Evolutionary conservation across 371 early-diverging fungal species (phyloP).

Genomic region (Syncephalastrum sp.): DNA sequence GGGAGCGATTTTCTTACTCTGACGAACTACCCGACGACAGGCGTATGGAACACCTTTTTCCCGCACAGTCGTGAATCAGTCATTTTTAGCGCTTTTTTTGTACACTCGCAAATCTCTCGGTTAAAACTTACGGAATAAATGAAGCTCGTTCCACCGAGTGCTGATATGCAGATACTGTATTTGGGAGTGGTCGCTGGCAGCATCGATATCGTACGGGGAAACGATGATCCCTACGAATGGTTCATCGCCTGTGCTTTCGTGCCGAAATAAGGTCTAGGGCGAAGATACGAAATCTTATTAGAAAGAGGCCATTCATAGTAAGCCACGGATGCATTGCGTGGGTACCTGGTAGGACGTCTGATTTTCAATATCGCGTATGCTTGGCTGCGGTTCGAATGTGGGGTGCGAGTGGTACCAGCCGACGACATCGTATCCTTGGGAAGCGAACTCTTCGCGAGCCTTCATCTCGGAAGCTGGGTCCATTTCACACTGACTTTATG

Average conservation of each 20-base stretch:
- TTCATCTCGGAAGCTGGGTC: conserved; percentile 79
- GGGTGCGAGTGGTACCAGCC: conserved; percentile 95
- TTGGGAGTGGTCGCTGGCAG: conserved; percentile 50
- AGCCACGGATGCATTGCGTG: not conserved
- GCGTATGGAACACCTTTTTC: conserved; percentile 18
- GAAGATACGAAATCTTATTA: not conserved
- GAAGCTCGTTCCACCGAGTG: conserved; percentile 39
- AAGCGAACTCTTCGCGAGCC: conserved; percentile 70
- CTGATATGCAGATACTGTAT: conserved; percentile 60
- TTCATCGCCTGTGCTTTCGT: conserved; percentile 62
- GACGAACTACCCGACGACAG: conserved; percentile 5
- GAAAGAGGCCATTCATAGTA: not conserved
- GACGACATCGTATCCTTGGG: conserved; percentile 73
- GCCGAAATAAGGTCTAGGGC: conserved; percentile 59
- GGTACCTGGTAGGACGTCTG: conserved; percentile 76
- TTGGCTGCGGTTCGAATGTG: conserved; percentile 81
- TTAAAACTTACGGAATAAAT: conserved; percentile 44
- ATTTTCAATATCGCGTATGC: conserved; percentile 80
- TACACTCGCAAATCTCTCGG: not conserved
- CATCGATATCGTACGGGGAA: conserved; percentile 65
- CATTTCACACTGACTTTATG: conserved; percentile 36
- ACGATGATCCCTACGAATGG: conserved; percentile 87
- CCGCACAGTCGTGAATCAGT: too few species aligned
- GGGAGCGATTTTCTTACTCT: conserved; percentile 4
- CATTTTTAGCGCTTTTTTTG: not conserved